Evolutionary conservation across 2,329 filamentous ascomycete genomes (phyloP).

Genomic region (Curvularia sp.): DNA sequence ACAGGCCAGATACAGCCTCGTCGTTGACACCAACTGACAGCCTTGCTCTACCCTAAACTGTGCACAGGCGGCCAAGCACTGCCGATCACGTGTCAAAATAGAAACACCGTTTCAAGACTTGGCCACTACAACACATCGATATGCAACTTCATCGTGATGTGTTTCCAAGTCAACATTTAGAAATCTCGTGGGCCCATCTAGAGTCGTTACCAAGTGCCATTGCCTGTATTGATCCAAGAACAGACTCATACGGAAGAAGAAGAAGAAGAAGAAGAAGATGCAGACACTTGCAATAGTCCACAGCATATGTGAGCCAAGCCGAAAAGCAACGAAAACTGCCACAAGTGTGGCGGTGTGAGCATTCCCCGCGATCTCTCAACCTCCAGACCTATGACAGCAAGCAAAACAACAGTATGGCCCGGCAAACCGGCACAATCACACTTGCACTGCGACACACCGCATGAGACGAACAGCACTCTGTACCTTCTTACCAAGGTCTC

Average conservation of each 20-base stretch:
- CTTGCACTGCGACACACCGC: background rate
- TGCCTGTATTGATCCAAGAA: background rate
- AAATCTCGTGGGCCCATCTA: background rate
- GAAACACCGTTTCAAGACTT: background rate
- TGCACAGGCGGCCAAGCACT: background rate
- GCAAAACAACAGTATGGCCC: background rate
- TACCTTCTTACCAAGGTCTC: background rate
- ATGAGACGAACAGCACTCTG: background rate
- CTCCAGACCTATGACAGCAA: background rate
- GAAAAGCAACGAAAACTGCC: constrained; percentile 7
- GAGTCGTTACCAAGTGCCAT: background rate
- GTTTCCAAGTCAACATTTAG: background rate
- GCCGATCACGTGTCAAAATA: background rate
- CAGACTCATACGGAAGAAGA: background rate
- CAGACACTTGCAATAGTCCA: background rate
- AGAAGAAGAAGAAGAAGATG: background rate
- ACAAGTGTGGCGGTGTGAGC: background rate
- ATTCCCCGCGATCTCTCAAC: background rate
- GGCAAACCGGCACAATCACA: background rate
- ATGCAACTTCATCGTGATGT: background rate
- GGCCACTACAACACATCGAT: background rate
- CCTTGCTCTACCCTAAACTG: background rate
- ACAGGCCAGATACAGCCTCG: background rate
- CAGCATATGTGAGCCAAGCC: background rate
- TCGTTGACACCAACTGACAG: background rate